Evolutionary conservation across 129 eudicot genomes (phyloP), one percentile per base, ranked within the genome.

Genomic region (Flaveria sonorensis): DNA sequence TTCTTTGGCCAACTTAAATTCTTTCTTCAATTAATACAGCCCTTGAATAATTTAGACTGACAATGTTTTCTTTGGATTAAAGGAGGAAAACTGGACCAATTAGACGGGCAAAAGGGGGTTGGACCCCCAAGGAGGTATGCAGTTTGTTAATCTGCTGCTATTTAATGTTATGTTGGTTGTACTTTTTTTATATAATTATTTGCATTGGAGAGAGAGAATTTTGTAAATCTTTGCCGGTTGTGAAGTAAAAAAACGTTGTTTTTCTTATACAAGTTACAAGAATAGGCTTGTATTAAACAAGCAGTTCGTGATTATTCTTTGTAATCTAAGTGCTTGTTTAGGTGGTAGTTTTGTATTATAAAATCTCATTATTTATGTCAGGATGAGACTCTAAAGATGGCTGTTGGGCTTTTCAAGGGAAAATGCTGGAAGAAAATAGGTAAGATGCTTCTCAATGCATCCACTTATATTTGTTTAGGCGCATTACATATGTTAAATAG

Each of bases 391-490:
- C 81, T 93, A 57, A 86, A 85, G 82, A 84, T 76, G 52, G 98
- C 97, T 73, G 98, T 93, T 83, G 84, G 79, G 48, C 65, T 70
- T 77, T 91, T 45, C 85, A 84, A 85, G 70, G 98, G 98, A 56
- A 93, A 93, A 82, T 80, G 89, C 73, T 93, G 98, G 98, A 93
- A 93, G 86, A 93, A 93, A 89, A 91, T 90, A 85, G 98, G 97
- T 86, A 52, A 64, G 51, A 18, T 55, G 64, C 70, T 81, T 79
- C 56, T 20, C 59, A 51, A 61, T 76, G 32, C 80, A 55, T 79
- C 43, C 68, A 66, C 11, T 77, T 23, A 48, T 65, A 26, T 71
- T 46, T 71, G 16, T 45, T 53, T 18, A 30, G 59, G 28, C 68
- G 24, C 28, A 3, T 60, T 24, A 13, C 26, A 12, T 60, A 11